These are phyloP conservation scores for Remersonia thermophila DNA, from an alignment of 2,329 filamentous ascomycete species.

Conservation along the genomic window DNA sequence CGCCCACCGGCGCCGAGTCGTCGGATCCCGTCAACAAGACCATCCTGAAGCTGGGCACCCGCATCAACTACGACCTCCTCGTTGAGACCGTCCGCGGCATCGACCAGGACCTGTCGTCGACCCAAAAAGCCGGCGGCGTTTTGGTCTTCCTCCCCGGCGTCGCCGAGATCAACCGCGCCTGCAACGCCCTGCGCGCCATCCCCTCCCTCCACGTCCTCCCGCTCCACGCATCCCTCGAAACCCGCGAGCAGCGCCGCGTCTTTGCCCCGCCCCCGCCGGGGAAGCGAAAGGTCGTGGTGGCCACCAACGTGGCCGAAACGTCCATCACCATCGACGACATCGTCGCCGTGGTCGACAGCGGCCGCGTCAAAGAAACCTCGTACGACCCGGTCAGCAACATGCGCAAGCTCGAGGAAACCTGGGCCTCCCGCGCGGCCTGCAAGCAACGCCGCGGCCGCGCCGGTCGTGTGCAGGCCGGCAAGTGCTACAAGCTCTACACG, in stretches of 20 bases:
- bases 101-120: conserved; percentile 56
- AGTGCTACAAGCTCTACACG: conserved; percentile 93
- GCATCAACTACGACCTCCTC: conserved; percentile 86
- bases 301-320: conserved; percentile 95
- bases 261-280: conserved; percentile 65
- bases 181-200: conserved; percentile 52
- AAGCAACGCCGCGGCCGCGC: conserved; percentile 90
- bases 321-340: conserved; percentile 98
- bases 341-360: conserved; percentile 88
- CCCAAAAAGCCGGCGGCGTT: conserved; percentile 66
- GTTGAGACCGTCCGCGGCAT: conserved; percentile 70
- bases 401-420: conserved; percentile 86
- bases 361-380: conserved; percentile 90
- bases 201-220: conserved; percentile 63
- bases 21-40: conserved; percentile 53
- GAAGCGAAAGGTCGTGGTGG: conserved; percentile 82
- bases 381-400: conserved; percentile 89
- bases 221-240: conserved; percentile 82
- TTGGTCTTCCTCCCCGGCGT: conserved; percentile 92
- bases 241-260: conserved; percentile 75
- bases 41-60: conserved; percentile 61
- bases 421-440: conserved; percentile 86
- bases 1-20: conserved; percentile 22
- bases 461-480: conserved; percentile 79
- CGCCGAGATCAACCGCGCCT: conserved; percentile 75